phyloP scores from a whole-genome alignment of 2,329 filamentous ascomycete species.

The Coleophoma cylindrospora region DNA sequence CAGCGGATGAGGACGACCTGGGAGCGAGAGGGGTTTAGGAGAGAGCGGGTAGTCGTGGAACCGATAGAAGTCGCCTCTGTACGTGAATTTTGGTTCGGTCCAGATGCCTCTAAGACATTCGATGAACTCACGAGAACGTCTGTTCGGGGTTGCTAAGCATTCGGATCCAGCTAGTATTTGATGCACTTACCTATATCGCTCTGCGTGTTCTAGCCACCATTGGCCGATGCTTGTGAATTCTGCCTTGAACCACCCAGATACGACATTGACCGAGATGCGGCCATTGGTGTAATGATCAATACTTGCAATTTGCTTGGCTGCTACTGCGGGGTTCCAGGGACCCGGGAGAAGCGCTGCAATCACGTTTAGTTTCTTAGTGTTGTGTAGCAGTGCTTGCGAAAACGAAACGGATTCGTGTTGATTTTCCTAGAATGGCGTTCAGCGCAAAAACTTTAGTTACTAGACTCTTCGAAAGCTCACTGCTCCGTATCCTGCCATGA shows the following conservation, averaged over 20 bases:
- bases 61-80: conserved; percentile 46
- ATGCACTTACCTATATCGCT: conserved; percentile 35
- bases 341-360: conserved; percentile 46
- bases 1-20: conserved; percentile 41
- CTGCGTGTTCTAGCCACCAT: conserved; percentile 49
- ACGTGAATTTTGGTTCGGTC: conserved; percentile 43
- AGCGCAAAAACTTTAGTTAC: background rate
- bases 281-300: conserved; percentile 48
- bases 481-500: conserved; percentile 44
- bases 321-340: conserved; percentile 44
- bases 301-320: conserved; percentile 47
- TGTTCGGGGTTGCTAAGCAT: background rate
- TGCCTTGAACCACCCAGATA: conserved; percentile 48
- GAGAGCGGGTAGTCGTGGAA: conserved; percentile 44
- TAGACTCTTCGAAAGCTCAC: conserved; percentile 12
- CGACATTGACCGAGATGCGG: conserved; percentile 45
- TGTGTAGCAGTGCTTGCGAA: conserved; percentile 41
- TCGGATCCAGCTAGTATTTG: background rate
- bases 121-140: conserved; percentile 44
- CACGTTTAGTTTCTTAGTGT: conserved; percentile 41
- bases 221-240: conserved; percentile 46
- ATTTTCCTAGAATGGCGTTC: conserved; percentile 21
- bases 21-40: conserved; percentile 40
- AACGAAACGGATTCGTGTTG: conserved; percentile 49
- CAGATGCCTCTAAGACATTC: conserved; percentile 45